Base-by-base conservation (phyloP, 2,329 filamentous ascomycete species). In the Apiospora saccharicola region DNA sequence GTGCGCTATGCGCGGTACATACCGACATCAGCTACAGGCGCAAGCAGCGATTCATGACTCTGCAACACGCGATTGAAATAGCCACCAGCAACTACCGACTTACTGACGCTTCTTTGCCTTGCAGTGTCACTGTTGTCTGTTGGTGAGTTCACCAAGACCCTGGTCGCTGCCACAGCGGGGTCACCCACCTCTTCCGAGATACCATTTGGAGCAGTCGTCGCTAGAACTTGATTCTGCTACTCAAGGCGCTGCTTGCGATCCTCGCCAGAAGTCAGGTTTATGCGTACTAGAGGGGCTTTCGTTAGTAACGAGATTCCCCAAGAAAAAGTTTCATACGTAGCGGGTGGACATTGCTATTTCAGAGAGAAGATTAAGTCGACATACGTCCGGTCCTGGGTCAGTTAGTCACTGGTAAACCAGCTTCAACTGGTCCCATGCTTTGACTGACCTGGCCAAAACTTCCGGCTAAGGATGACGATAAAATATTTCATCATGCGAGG, bases 401-500 rank as follows among this genome's bases (percentile, higher is more conserved):
- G 69, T 72, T 73, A 75, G 78, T 74, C 72, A 70, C 75, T 74
- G 78, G 78, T 77, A 78, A 75, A 78, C 78, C 76, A 77, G 76
- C 75, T 79, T 77, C 75, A 70, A 75, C 72, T 71, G 73, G 77
- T 74, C 74, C 37, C 53, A 10, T 16, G 47, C 41, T 69, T 69
- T 69, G 49, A 41, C 69, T 44, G 51, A 26, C 75, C 71, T 77
- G 77, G 79, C 81, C 81, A 80, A 84, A 85, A 85, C 83, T 84
- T 97, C 91, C 89, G 94, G 87, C 94, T 97, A 97, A 97, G 94
- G 94, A 97, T 97, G 94, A 97, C 94, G 93, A 95, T 95, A 95
- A 88, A 85, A 89, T 83, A 87, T 95, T 91, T 96, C 94, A 96
- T 97, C 94, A 96, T 92, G 79, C 57, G 57, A 64, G 57, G 57